Conservation (phyloP, 2,329 filamentous ascomycete species). For the Plenodomus tracheiphilus region DNA sequence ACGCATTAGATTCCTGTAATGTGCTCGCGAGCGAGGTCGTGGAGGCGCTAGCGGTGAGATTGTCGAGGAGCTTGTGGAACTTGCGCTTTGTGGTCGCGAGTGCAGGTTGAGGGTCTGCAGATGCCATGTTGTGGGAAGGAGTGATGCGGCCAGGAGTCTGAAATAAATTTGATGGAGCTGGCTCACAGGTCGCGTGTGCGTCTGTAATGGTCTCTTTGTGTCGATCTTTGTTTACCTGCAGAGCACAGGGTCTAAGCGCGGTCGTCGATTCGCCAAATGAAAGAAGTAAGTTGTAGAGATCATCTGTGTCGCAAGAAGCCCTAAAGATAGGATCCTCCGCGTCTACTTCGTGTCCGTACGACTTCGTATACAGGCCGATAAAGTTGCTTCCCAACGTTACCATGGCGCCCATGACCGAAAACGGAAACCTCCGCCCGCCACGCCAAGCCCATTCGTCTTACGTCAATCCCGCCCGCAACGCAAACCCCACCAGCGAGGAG, state of each 20-base stretch:
- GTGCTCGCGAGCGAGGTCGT: constrained; percentile 38
- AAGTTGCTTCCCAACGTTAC: constrained; percentile 7
- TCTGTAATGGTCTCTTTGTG: constrained; percentile 7
- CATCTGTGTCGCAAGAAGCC: no score
- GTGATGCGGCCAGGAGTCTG: no score
- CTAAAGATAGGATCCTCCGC: background rate
- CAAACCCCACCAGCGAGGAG: constrained; percentile 18
- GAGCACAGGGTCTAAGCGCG: background rate
- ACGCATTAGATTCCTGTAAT: constrained; percentile 45
- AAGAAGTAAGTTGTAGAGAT: background rate
- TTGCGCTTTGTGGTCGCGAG: constrained; percentile 84
- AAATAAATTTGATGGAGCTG: background rate
- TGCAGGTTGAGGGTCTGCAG: constrained; percentile 39
- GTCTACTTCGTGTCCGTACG: background rate
- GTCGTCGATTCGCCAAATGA: background rate
- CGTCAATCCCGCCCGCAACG: constrained; percentile 9
- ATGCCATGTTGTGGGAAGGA: constrained; percentile 1
- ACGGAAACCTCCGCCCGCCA: constrained; percentile 24
- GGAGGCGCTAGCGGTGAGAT: constrained; percentile 57
- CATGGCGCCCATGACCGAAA: constrained; percentile 20
- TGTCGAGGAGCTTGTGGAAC: constrained; percentile 69
- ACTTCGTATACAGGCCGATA: background rate
- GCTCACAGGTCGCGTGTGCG: no score
- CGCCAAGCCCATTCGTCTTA: constrained; percentile 10
- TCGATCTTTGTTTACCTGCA: constrained; percentile 30